Evolutionary conservation across 257 asterid species (phyloP), one percentile per base, ranked within the genome.

Genomic region (Nicotiana attenuata): DNA sequence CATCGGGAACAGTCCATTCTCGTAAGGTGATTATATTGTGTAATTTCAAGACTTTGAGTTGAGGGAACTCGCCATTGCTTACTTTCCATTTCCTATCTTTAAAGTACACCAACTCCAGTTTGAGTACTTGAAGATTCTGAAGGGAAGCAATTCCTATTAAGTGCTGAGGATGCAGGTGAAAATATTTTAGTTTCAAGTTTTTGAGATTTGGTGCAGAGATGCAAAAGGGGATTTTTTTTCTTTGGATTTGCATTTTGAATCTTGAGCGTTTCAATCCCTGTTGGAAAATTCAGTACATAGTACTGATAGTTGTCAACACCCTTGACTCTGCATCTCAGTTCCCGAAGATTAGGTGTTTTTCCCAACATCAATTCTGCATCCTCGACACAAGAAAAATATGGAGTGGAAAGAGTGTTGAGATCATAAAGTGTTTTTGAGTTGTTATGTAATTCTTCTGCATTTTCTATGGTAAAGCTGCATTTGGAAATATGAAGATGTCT

Each of bases 61-160:
- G 77, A 20, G 16, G 59, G 78, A 69, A 69, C 57, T 69, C 78
- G 1, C 9, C 35, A 41, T 38, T 15, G 35, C 59, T 7, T 20
- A 69, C 78, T 69, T 69, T 17, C 78, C 78, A 69, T 20, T 20
- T 3, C 3, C 1, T 2, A 6, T 24, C 16, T 11, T 69, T 8
- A 69, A 69, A 69, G 3, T 24, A 10, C 13, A 69, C 13, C 1
- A 3, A 8, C 5, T 29, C n/a, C 22, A 69, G 26, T 47, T 79
- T 79, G 29, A 83, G 83, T 22, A 79, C 86, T 45, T 79, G 83
- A 47, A 80, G 77, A 6, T 69, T 47, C 0, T 68, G 83, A 33
- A 83, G 81, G 2, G 2, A 6, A 17, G 81, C 81, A 16, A 83
- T 80, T 3, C 8, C 45, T n/a, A 81, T 61, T 14, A 80, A 68